Base-by-base conservation (phyloP, 2,329 filamentous ascomycete genomes). In the Dactylellina drechsleri region DNA sequence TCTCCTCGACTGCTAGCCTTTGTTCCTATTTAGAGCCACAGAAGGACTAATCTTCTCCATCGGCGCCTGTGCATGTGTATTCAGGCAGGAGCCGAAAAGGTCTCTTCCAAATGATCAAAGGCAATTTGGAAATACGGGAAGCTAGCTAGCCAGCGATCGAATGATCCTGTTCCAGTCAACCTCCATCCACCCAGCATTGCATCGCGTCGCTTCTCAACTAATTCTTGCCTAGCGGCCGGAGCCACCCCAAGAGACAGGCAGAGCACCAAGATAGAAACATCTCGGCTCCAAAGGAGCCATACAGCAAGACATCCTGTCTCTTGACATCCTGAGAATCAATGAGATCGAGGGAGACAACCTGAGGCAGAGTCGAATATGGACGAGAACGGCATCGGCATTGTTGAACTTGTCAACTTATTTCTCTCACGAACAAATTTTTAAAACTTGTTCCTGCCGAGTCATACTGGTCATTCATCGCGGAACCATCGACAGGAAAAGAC, bases 11-110 rank as follows among this genome's bases (percentile, higher is more conserved):
- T 18, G 15, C 7, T 3, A 40, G 16, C 10, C 4, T 13, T 20
- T 66, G 61, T 62, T 66, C 68, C 70, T 74, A 67, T 74, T 74
- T 74, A 56, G 57, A 74, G 70, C 53, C 62, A 41, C 49, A 45
- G 4, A 36, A 10, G 31, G 10, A 36, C 6, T 3, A 36, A 36
- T 10, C 31, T 10, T 36, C 31, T 36, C 31, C 31, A 36, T 36
- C 31, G 31, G 31, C 31, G 31, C 31, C 6, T 36, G 31, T 36
- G 31, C 31, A 36, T 36, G 31, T 36, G 31, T 36, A 36, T 36
- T 36, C 31, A 36, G 31, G 31, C 31, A 36, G 31, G 31, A 36
- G 31, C 31, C 31, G 31, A 36, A 36, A 23, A 36, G 5, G 10
- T 36, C 31, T 36, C 31, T 36, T 36, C 31, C 2, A 36, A 36